These are phyloP conservation scores for Pseudisothecium myosuroides DNA, from an alignment of 225 moss, liverwort and hornwort genomes.

Conservation along the genomic window DNA sequence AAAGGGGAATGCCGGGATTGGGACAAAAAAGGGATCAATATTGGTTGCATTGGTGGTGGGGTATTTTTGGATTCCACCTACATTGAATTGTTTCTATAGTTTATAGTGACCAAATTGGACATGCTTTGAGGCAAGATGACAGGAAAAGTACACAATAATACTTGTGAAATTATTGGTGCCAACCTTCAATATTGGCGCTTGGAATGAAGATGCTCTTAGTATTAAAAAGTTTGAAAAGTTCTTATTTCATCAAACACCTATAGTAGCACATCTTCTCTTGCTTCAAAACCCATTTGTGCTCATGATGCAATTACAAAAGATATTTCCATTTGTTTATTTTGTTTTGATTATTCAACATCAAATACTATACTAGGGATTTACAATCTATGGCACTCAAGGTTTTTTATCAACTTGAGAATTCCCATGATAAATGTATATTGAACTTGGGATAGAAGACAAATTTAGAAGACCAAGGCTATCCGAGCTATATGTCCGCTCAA, in stretches of 20 bases:
- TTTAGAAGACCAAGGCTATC: rapidly evolving
- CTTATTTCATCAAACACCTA: background rate
- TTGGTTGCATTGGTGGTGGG: background rate
- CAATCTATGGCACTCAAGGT: rapidly evolving
- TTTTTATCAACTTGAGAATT: background rate
- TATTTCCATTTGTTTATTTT: background rate
- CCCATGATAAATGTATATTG: rapidly evolving
- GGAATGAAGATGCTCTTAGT: rapidly evolving
- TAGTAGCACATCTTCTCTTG: too few relatives aligned
- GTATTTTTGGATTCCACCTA: background rate
- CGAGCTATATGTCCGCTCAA: rapidly evolving
- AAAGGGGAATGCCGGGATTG: rapidly evolving
- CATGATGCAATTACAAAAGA: background rate
- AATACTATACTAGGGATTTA: background rate
- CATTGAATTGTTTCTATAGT: rapidly evolving
- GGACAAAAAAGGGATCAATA: background rate
- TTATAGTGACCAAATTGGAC: rapidly evolving
- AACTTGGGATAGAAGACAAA: background rate
- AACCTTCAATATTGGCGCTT: background rate
- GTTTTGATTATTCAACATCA: background rate
- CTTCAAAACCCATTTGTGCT: background rate
- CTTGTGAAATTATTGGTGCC: rapidly evolving
- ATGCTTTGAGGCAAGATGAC: rapidly evolving
- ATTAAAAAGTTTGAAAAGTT: background rate
- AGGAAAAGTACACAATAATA: rapidly evolving